Conservation (phyloP, 306 rosid species). For the Begonia fuchsioides region DNA sequence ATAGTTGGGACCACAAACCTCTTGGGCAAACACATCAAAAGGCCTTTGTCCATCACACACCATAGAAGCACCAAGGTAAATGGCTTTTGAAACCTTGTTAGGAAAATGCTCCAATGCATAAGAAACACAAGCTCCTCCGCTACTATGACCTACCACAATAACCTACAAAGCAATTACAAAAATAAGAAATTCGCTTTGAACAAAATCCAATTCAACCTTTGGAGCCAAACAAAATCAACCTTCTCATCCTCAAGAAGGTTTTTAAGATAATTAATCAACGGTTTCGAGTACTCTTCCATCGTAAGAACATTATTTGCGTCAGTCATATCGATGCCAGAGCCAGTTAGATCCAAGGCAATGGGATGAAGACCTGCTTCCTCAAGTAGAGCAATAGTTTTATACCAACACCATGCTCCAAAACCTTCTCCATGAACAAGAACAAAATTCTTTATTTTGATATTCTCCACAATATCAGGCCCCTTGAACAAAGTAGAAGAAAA, state of each 20-base stretch:
- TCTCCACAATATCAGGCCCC: conserved; percentile 28
- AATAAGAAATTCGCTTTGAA: background rate
- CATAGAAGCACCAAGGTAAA: conserved; percentile 92
- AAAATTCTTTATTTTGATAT: conserved; percentile 45
- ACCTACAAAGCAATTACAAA: conserved; percentile 40
- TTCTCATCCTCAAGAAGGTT: conserved; percentile 74
- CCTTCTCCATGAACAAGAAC: conserved; percentile 87
- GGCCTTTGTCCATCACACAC: conserved; percentile 81
- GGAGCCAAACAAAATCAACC: conserved; percentile 21
- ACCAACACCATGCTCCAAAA: conserved; percentile 99
- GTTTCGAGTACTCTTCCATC: conserved; percentile 72
- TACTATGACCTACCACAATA: conserved; percentile 84
- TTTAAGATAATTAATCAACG: conserved; percentile 59
- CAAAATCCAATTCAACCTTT: background rate
- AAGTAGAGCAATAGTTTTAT: conserved; percentile 67
- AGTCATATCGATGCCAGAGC: conserved; percentile 88
- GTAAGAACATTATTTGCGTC: conserved; percentile 48
- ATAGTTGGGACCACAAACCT: conserved; percentile 26
- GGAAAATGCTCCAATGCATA: conserved; percentile 82
- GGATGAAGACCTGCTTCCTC: conserved; percentile 78
- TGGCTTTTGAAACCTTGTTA: conserved; percentile 62
- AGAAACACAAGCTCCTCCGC: conserved; percentile 92
- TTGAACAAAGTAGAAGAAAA: conserved; percentile 1
- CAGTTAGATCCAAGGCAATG: conserved; percentile 66
- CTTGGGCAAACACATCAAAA: conserved; percentile 69